phyloP scores from a whole-genome alignment of 2,329 filamentous ascomycete genomes.

The Alternaria sp. region DNA sequence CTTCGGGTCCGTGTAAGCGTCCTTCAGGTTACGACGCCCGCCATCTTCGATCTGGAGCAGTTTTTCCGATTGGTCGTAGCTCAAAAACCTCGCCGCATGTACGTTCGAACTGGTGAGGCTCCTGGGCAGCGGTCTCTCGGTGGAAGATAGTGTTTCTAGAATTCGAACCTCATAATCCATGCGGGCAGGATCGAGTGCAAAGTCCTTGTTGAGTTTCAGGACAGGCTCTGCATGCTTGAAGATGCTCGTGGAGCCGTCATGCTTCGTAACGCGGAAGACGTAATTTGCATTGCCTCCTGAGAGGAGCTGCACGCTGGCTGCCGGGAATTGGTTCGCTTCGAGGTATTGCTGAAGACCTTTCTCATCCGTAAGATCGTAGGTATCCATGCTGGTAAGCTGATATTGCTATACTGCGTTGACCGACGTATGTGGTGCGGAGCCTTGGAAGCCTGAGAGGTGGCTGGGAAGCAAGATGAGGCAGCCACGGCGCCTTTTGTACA shows the following conservation, averaged over 20 bases:
- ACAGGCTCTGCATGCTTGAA: conserved; percentile 47
- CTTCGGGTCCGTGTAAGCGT: conserved; percentile 31
- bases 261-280: conserved; percentile 38
- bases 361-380: conserved; percentile 24
- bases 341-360: conserved; percentile 32
- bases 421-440: neutral
- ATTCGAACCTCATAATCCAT: conserved; percentile 46
- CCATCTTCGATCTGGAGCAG: conserved; percentile 42
- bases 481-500: neutral
- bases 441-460: neutral
- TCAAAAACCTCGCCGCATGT: conserved; percentile 25
- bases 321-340: neutral
- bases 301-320: conserved; percentile 23
- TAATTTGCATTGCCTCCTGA: conserved; percentile 46
- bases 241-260: conserved; percentile 24
- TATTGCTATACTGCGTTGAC: neutral
- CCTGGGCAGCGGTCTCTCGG: conserved; percentile 3
- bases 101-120: conserved; percentile 10
- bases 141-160: conserved; percentile 22
- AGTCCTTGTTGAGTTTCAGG: conserved; percentile 27
- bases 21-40: conserved; percentile 39
- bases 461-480: neutral
- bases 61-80: conserved; percentile 34
- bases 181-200: conserved; percentile 34
- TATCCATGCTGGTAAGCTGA: neutral